Evolutionary conservation across 345 rosid species (phyloP).

Genomic region (Odontarrhena argentea): DNA sequence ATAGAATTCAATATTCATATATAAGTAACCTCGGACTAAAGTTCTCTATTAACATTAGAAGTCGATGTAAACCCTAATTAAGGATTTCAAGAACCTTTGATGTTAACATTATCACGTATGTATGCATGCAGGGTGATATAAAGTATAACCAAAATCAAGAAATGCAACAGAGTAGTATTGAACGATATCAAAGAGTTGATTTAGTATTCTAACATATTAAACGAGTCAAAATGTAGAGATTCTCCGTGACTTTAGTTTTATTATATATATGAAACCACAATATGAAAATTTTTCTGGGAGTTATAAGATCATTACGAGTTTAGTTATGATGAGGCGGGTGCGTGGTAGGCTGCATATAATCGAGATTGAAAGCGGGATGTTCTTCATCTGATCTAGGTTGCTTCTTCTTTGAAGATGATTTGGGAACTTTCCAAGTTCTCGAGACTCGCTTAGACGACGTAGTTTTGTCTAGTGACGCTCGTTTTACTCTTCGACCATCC

Average conservation of each 20-base stretch:
- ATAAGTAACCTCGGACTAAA: not conserved
- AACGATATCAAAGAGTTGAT: conserved; percentile 6
- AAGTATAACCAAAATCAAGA: conserved; percentile 10
- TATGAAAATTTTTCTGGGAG: not conserved
- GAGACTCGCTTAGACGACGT: conserved; percentile 40
- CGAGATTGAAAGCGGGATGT: conserved; percentile 68
- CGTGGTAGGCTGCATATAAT: conserved; percentile 71
- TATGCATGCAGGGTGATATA: conserved; percentile 17
- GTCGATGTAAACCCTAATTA: no score
- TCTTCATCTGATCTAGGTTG: conserved; percentile 44
- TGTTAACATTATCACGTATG: no score
- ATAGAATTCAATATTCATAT: not conserved
- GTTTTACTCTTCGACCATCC: conserved; percentile 24
- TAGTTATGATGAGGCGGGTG: conserved; percentile 86
- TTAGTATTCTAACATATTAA: conserved; percentile 14
- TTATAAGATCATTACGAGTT: conserved; percentile 13
- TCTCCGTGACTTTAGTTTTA: conserved; percentile 20
- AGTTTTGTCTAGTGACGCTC: conserved; percentile 27
- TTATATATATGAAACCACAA: conserved; percentile 19
- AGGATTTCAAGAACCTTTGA: no score
- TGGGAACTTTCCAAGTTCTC: conserved; percentile 61
- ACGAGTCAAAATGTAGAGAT: conserved; percentile 16
- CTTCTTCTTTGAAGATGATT: conserved; percentile 45
- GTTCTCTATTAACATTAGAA: not conserved
- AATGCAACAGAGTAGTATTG: conserved; percentile 6